Evolutionary conservation across 306 rosid genomes (phyloP), one percentile per base, ranked within the genome.

Genomic region (Castanospermum australe): DNA sequence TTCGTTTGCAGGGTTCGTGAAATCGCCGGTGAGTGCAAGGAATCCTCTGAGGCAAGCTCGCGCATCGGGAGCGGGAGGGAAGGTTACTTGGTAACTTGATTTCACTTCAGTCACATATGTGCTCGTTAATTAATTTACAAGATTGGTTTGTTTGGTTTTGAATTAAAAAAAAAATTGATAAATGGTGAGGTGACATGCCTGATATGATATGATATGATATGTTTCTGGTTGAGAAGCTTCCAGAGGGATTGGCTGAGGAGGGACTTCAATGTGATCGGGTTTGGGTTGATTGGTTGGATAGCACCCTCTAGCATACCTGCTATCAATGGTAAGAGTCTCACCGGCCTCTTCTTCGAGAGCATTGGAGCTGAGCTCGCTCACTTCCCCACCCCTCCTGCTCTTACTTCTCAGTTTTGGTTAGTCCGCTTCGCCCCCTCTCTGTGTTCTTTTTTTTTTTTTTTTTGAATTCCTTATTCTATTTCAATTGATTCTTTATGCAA

Each of bases 291-390:
- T 67, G 99, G 99, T 22, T 95, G 98, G 98, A 0, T 93, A 17
- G 97, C 90, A 36, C 99, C 98, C 0, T 95, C 99, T 1, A 91
- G 98, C 87, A 64, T 95, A 14, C 99, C 98, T 9, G 96, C 73
- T 22, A 95, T 95, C 83, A 0, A 81, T 38, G 97, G 99, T 8
- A 93, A 95, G 89, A 95, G 99, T 83, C 82, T 92, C 8, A 90
- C 94, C 4, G 91, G 96, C 0, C 94, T 95, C 41, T 95, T 95
- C 91, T 93, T 95, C 20, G 98, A 95, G 47, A 92, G 97, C 92
- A 94, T 91, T 64, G 99, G 97, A 25, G 5, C 98, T 21, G 98
- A 93, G 85, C 94, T 95, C 10, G 94, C 98, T 44, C 98, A 95
- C 81, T 95, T 92, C 83, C 98, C 98, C 12, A 63, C 98, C 0